Percentiles rank a stretch among this genome's conserved stretches.
Evolutionary conservation across 2,329 filamentous ascomycete genomes (phyloP).

Genomic region (Corinectria fuckeliana): DNA sequence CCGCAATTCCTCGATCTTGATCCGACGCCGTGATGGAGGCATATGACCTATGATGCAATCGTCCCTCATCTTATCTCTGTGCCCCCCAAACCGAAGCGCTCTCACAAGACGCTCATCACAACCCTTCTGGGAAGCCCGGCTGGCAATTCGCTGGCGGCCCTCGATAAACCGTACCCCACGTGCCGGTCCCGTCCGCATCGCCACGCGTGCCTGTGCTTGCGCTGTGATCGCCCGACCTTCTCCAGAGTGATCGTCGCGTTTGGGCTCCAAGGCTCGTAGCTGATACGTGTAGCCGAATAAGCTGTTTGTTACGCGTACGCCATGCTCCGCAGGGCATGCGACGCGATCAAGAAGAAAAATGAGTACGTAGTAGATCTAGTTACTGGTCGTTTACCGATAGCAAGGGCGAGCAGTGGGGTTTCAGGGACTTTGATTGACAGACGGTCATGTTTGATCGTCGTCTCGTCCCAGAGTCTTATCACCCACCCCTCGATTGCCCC

Average conservation of each 20-base stretch:
- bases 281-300: background rate
- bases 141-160: slow-evolving; percentile 27
- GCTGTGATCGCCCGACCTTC: background rate
- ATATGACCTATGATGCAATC: slow-evolving; percentile 14
- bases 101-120: slow-evolving; percentile 26
- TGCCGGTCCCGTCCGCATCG: slow-evolving; percentile 6
- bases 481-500: slow-evolving; percentile 2
- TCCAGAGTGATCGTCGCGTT: slow-evolving; percentile 6
- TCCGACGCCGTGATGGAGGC: no score
- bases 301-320: background rate
- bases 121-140: slow-evolving; percentile 13
- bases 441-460: slow-evolving; percentile 30
- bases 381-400: slow-evolving; percentile 22
- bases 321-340: background rate
- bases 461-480: slow-evolving; percentile 11
- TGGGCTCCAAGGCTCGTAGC: background rate
- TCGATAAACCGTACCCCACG: slow-evolving; percentile 25
- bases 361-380: background rate
- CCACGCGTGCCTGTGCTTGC: background rate
- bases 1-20: background rate
- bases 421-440: slow-evolving; percentile 23
- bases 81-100: slow-evolving; percentile 7
- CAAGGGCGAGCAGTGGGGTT: slow-evolving; percentile 17
- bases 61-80: slow-evolving; percentile 3
- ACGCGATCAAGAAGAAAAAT: background rate